phyloP scores from a whole-genome alignment of 805 yeast species.

The Barnettozyma californica region DNA sequence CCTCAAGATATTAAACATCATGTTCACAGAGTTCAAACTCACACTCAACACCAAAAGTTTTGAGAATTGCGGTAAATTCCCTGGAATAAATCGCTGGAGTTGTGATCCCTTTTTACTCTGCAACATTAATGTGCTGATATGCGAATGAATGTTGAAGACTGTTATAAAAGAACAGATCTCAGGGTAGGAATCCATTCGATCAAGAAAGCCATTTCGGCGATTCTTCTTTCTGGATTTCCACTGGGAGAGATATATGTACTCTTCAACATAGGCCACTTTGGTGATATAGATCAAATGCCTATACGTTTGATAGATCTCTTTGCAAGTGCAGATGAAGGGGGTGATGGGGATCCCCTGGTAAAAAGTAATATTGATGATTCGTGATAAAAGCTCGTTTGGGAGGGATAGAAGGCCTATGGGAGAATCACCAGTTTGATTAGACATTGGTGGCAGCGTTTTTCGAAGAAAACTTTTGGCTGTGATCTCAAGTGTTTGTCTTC shows the following conservation, averaged over 20 bases:
- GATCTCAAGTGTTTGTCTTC: neutral
- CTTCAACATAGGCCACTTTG: constrained; percentile 7
- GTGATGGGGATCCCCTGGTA: constrained; percentile 4
- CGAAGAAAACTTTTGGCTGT: too few species aligned
- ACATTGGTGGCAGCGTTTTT: too few species aligned
- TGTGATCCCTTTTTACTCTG: neutral
- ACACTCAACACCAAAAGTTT: constrained; percentile 8
- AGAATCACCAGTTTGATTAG: neutral
- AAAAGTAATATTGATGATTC: constrained; percentile 10
- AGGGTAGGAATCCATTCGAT: neutral
- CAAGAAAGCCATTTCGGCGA: neutral
- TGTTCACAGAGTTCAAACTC: constrained; percentile 5
- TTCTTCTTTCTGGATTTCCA: neutral
- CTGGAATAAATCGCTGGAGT: constrained; percentile 3
- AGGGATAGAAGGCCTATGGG: constrained; percentile 6
- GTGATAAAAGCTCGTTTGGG: constrained; percentile 15
- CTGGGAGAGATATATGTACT: neutral
- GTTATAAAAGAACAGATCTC: constrained; percentile 1
- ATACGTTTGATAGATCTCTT: constrained; percentile 7
- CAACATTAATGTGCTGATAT: constrained; percentile 2
- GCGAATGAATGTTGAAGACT: constrained; percentile 7
- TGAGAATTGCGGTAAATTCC: neutral
- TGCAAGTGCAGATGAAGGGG: constrained; percentile 14
- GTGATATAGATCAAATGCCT: constrained; percentile 12
- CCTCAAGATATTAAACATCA: constrained; percentile 2